A percentile compares a stretch with the other conserved stretches of the same genome.
Conservation (phyloP, 2,329 filamentous ascomycete genomes). For the Curvularia sp. region DNA sequence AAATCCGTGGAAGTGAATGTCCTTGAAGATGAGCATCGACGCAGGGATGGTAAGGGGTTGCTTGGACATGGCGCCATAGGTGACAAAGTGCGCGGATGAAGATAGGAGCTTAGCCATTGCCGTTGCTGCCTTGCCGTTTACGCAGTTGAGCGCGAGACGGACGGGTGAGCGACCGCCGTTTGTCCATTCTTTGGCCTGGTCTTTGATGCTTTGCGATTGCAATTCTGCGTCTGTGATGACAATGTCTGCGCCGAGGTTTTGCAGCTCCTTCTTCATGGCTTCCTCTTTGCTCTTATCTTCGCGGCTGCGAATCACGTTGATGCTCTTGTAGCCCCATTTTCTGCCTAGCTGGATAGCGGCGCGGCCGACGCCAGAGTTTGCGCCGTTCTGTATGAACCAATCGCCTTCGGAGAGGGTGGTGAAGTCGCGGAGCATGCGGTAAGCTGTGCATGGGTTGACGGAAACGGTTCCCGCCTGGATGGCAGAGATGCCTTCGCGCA, state of each 20-base stretch:
- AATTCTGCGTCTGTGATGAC: constrained; percentile 69
- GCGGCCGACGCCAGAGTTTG: constrained; percentile 90
- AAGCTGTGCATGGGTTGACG: constrained; percentile 94
- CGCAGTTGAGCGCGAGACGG: constrained; percentile 86
- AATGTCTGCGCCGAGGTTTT: constrained; percentile 66
- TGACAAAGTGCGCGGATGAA: constrained; percentile 77
- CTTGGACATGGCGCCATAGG: constrained; percentile 94
- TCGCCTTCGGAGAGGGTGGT: constrained; percentile 72
- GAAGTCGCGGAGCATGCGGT: constrained; percentile 89
- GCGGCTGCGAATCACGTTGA: constrained; percentile 85
- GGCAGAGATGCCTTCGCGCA: constrained; percentile 73
- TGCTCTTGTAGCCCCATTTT: constrained; percentile 87
- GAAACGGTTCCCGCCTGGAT: constrained; percentile 85
- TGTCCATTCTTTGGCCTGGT: constrained; percentile 70
- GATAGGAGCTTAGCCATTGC: constrained; percentile 76
- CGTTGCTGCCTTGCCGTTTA: constrained; percentile 85
- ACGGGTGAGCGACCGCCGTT: constrained; percentile 74
- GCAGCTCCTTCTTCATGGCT: constrained; percentile 67
- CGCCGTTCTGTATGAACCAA: constrained; percentile 97
- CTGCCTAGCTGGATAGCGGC: constrained; percentile 87
- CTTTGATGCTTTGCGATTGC: constrained; percentile 68
- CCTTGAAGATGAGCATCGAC: constrained; percentile 89
- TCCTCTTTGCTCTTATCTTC: constrained; percentile 75
- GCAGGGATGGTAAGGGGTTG: constrained; percentile 84
- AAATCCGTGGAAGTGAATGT: constrained; percentile 88